Percentiles rank a stretch among this genome's conserved stretches.
Conservation (phyloP, 2,329 filamentous ascomycete genomes). For the Penicillium sp. region DNA sequence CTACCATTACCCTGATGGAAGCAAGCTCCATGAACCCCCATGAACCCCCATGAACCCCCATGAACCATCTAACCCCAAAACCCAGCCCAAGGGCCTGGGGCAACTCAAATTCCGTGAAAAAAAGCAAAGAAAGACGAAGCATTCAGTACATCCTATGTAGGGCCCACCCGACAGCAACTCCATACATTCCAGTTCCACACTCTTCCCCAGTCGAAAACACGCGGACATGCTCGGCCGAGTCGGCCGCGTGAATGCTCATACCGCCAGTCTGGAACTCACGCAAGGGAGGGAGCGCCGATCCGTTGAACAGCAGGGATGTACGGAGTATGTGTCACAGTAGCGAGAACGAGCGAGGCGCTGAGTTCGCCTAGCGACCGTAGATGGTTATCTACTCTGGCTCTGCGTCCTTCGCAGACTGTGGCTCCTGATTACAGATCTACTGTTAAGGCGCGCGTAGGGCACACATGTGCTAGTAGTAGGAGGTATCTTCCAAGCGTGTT, state of each 20-base stretch:
- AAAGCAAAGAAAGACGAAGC: background rate
- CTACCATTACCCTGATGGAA: background rate
- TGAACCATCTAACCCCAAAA: no score
- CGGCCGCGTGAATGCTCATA: constrained; percentile 4
- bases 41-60: background rate
- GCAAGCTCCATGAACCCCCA: background rate
- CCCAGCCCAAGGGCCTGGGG: background rate
- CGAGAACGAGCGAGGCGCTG: background rate
- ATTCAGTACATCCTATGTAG: background rate
- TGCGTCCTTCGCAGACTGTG: background rate
- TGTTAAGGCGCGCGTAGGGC: background rate
- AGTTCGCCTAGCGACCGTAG: background rate
- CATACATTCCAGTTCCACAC: background rate
- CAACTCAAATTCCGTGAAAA: constrained; percentile 7
- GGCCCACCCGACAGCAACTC: background rate
- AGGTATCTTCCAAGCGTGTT: background rate
- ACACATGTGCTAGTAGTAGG: background rate
- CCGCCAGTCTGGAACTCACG: constrained; percentile 12
- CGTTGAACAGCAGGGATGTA: constrained; percentile 9
- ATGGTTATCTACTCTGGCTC: background rate
- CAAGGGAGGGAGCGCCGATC: constrained; percentile 20
- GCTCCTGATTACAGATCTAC: background rate
- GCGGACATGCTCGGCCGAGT: constrained; percentile 6
- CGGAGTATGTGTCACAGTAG: background rate
- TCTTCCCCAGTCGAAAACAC: constrained; percentile 11